Evolutionary conservation across 176 grass and related monocot genomes (phyloP).

Genomic region (Aegilops longissima): DNA sequence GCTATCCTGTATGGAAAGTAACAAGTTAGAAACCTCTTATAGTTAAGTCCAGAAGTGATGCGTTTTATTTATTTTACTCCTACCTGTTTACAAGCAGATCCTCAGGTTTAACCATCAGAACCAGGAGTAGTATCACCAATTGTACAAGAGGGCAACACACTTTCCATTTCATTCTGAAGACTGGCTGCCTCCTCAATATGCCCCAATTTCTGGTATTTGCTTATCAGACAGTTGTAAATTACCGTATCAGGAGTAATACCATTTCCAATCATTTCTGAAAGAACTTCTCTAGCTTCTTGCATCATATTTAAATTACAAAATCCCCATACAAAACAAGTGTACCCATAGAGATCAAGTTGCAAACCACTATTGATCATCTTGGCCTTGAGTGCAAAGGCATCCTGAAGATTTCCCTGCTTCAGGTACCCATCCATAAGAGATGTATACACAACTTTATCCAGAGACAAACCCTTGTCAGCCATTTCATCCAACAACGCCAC

Average conservation of each 20-base stretch:
- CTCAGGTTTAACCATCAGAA: constrained; percentile 26
- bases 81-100: background rate
- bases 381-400: constrained; percentile 67
- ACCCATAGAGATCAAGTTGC: constrained; percentile 76
- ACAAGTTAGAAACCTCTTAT: background rate
- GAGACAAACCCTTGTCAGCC: constrained; percentile 45
- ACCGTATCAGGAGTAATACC: constrained; percentile 75
- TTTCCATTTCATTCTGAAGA: constrained; percentile 78
- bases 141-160: constrained; percentile 41
- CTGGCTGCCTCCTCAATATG: constrained; percentile 55
- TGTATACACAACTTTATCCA: constrained; percentile 85
- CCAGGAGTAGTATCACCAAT: constrained; percentile 32
- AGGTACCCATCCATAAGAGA: constrained; percentile 85
- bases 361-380: constrained; percentile 82
- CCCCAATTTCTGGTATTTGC: constrained; percentile 69
- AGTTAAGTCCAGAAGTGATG: background rate
- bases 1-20: constrained; percentile 7
- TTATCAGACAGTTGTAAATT: constrained; percentile 84
- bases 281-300: constrained; percentile 69
- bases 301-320: constrained; percentile 82
- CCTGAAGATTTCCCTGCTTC: constrained; percentile 70
- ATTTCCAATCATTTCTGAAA: constrained; percentile 74
- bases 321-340: constrained; percentile 82
- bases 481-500: constrained; percentile 73
- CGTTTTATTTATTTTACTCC: background rate